These are phyloP conservation scores for Fusarium decemcellulare DNA, from an alignment of 2,329 filamentous ascomycete genomes.

Conservation along the genomic window DNA sequence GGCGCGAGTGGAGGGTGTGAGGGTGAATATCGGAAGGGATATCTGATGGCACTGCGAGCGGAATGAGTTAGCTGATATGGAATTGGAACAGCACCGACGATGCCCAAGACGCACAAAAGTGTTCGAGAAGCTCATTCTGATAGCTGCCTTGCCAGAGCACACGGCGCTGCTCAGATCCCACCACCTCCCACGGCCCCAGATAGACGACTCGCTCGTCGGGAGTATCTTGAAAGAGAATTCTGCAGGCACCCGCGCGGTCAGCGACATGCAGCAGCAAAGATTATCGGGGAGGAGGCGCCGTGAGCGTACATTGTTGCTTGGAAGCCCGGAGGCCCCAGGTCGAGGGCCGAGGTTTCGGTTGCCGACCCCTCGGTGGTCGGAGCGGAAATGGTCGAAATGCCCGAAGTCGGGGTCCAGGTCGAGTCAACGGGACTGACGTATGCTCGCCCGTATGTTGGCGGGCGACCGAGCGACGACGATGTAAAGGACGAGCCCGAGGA, in stretches of 20 bases:
- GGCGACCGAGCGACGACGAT: conserved; percentile 60
- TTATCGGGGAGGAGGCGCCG: conserved; percentile 9
- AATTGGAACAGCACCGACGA: conserved; percentile 2
- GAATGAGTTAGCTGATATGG: conserved; percentile 17
- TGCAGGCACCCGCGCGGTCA: conserved; percentile 46
- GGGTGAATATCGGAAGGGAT: conserved; percentile 61
- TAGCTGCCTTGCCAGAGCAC: conserved; percentile 69
- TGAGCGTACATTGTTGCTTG: conserved; percentile 66
- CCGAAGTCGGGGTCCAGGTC: conserved; percentile 62
- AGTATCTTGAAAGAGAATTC: conserved; percentile 66
- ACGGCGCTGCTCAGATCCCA: conserved; percentile 62
- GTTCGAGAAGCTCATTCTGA: conserved; percentile 65
- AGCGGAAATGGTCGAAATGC: conserved; percentile 59
- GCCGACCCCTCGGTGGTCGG: conserved; percentile 55
- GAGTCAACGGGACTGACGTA: conserved; percentile 61
- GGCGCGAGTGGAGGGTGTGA: conserved; percentile 64
- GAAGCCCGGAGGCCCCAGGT: conserved; percentile 67
- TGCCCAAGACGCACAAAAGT: conserved; percentile 58
- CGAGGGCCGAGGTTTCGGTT: conserved; percentile 60
- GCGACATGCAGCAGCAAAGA: conserved; percentile 33
- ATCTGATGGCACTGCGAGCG: conserved; percentile 60
- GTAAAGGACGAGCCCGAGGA: conserved; percentile 65
- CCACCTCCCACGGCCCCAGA: conserved; percentile 67
- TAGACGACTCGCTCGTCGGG: conserved; percentile 64
- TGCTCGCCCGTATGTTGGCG: conserved; percentile 57